Evolutionary conservation across 164 flowering plant species (phyloP), one percentile per base, ranked within the genome.

Genomic region (Berberis vulgaris): DNA sequence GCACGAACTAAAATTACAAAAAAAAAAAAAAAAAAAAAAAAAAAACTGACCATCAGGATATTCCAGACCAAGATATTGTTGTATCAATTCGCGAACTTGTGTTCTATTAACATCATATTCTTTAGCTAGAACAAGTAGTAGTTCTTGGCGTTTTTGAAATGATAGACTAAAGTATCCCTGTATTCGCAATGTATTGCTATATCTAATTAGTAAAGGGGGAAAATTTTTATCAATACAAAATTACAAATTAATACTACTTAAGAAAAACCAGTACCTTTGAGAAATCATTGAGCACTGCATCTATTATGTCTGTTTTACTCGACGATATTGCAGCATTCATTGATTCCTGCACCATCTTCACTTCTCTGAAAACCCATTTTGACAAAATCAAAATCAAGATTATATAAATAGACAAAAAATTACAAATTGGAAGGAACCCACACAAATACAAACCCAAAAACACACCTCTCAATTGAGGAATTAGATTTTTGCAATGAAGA

Each of bases 1-100:
- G 42, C 67, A 26, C 26, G 26, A 26, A 26, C 26, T 26, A 26
- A 26, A 26, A 26, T 26, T 26, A 26, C 26, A 26, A 26, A 26
- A 26, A 26, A 26, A 54, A 64, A 1, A 13, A 56, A 61, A 61
- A n/a, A n/a, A n/a, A n/a, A n/a, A n/a, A n/a, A 56, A 54, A 64
- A 1, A 13, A 56, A 61, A 61, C 81, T 69, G 67, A 85, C 92
- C 76, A 41, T 59, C 57, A 1, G 91, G 89, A 64, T 81, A 72
- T 66, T 84, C 82, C 72, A 86, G 84, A 60, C 83, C 87, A 66
- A 93, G 89, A 80, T 93, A 89, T 65, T 86, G 94, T 62, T 82
- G 82, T 63, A 93, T 83, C 74, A 88, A 65, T 62, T 88, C 94
- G 4, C 78, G 86, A 60, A 90, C 84, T 76, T 76, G 80, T 2